Evolutionary conservation across 208 protist genomes (phyloP), one percentile per base, ranked within the genome.

Genomic region (Porcisia hertigi): DNA sequence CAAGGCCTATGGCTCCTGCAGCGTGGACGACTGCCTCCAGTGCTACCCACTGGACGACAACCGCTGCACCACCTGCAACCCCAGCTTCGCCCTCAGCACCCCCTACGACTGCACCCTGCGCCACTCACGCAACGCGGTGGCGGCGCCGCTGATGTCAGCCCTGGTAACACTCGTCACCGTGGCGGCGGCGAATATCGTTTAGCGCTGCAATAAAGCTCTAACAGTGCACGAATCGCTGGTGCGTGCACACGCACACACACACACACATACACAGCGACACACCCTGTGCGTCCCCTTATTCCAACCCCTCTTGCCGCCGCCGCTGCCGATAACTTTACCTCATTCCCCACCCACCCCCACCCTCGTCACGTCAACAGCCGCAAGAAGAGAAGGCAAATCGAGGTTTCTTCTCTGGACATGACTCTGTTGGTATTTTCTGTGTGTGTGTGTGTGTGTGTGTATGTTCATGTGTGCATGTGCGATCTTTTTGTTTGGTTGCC

Each of bases 31-130:
- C 52, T 80, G 76, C 45, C 41, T 45, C 52, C 69, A 80, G 69
- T 75, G 70, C 76, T 52, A 55, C 55, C 59, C 71, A n/a, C 43
- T 14, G 43, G 74, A 78, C 74, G 49, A 60, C 74, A 72, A 59
- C 65, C 66, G 59, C 36, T 80, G 76, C 70, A 65, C 67, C 69
- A 59, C 59, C 34, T 80, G 76, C 69, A 20, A 30, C 23, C 36
- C 30, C 69, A 69, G 76, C 62, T 75, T 66, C 54, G 36, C 53
- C 60, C 49, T 80, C 70, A 75, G 34, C 69, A 47, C 49, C 67
- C 45, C 76, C 59, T 65, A 64, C 69, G 59, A 58, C 63, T 80
- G 76, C 69, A 59, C 69, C 59, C 55, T 52, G 55, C 73, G n/a
- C 45, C 45, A 39, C 6, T 36, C 45, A 11, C 1, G 5, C 65